Evolutionary conservation across 2,329 filamentous ascomycete genomes (phyloP).

Genomic region (Endocalyx cinctus): DNA sequence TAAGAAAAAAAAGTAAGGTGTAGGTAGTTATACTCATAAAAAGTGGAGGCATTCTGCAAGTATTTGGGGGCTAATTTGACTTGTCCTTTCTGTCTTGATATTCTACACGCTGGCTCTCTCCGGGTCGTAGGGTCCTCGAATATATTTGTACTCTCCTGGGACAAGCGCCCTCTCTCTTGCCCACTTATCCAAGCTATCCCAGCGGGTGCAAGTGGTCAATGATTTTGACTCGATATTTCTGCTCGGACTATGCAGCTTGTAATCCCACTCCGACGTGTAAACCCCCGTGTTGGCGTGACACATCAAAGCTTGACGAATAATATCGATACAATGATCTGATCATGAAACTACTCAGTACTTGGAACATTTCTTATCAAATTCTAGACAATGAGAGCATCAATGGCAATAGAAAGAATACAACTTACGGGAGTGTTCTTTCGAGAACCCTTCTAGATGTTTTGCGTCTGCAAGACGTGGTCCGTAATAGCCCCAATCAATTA

Average conservation of each 20-base stretch:
- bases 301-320: slow-evolving; percentile 13
- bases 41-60: too few species aligned
- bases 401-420: not conserved
- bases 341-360: too few species aligned
- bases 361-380: too few species aligned
- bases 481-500: slow-evolving; percentile 13
- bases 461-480: slow-evolving; percentile 3
- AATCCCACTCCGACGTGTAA: slow-evolving; percentile 3
- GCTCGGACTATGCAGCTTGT: not conserved
- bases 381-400: not conserved
- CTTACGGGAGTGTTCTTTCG: slow-evolving; percentile 8
- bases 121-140: too few species aligned
- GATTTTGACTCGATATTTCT: slow-evolving; percentile 5
- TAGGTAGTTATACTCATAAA: too few species aligned
- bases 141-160: slow-evolving; percentile 12
- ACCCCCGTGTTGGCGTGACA: slow-evolving; percentile 11
- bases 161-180: slow-evolving; percentile 8
- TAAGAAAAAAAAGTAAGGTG: too few species aligned
- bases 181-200: slow-evolving; percentile 13
- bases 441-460: slow-evolving; percentile 3
- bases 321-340: slow-evolving; percentile 14
- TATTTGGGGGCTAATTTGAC: too few species aligned
- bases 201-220: slow-evolving; percentile 9
- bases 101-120: too few species aligned
- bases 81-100: too few species aligned